Evolutionary conservation across 2,329 filamentous ascomycete genomes (phyloP), one percentile per base, ranked within the genome.

Genomic region (Alternaria arbusti): DNA sequence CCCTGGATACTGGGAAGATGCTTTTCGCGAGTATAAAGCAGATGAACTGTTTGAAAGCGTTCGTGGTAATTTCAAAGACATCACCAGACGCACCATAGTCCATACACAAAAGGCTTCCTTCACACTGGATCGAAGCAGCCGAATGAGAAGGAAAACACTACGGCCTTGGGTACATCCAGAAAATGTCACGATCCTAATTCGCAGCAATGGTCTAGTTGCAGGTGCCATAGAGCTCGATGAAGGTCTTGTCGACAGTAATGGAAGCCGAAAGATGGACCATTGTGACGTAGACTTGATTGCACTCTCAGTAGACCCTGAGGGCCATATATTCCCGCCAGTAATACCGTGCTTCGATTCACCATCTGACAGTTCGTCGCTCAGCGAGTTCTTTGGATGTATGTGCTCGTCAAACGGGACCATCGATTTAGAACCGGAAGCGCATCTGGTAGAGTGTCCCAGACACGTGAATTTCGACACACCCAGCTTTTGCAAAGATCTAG

Each of bases 81-180:
- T 5, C 10, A 13, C 12, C 3, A 20, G 22, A 13, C 30, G 23
- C n/a, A 25, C 58, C 26, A 12, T 55, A 23, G 54, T 58, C 3
- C 43, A 55, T 11, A 50, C 57, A 1, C 57, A 55, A 13, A 60
- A 60, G 28, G 43, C 50, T 7, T 23, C 15, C 12, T 54, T 59
- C 13, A 54, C 49, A 0, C 25, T 54, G 26, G 40, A 54, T 1
- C 25, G 17, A 50, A 15, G 30, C 4, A 32, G 26, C 57, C 22
- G 9, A 20, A 32, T 13, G 0, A 3, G 43, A 44, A 17, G 6
- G 3, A 6, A 44, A 6, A 6, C 0, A 6, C 4, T 2, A 1
- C n/a, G 43, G 3, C 1, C 43, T 7, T 44, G 17, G 17, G 10
- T 3, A 22, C 10, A 7, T 6, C 20, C 43, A 45, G 17, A 3